phyloP scores from a whole-genome alignment of 768 basidiomycete species.

The Suillus plorans region DNA sequence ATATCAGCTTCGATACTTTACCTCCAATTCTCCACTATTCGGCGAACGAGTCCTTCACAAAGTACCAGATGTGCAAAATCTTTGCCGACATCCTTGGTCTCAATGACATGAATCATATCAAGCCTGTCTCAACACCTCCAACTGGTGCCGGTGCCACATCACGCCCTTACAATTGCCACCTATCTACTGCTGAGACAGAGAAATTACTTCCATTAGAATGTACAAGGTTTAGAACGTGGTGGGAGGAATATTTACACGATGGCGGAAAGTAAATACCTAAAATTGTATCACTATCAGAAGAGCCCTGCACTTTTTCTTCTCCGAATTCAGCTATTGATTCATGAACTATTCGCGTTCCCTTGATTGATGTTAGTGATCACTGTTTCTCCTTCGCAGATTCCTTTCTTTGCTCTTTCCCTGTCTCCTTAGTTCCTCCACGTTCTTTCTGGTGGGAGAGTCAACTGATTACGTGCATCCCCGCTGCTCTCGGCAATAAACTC shows the following conservation, averaged over 20 bases:
- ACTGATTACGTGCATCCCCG: too few relatives aligned
- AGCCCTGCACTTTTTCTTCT: not conserved
- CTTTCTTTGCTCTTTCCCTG: not conserved
- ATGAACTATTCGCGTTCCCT: not conserved
- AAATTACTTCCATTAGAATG: constrained; percentile 59
- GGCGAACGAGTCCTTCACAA: constrained; percentile 78
- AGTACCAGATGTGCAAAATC: constrained; percentile 88
- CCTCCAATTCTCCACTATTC: constrained; percentile 87
- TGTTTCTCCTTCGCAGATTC: not conserved
- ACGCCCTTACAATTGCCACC: constrained; percentile 77
- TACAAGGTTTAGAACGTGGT: constrained; percentile 84
- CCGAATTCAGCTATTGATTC: not conserved
- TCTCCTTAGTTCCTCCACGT: not conserved
- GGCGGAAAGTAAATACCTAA: constrained; percentile 11
- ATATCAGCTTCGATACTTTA: constrained; percentile 36
- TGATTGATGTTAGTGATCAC: not conserved
- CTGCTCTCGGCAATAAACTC: not conserved
- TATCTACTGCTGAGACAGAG: constrained; percentile 77
- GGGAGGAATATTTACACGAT: constrained; percentile 50
- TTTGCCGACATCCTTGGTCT: constrained; percentile 71
- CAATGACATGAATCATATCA: constrained; percentile 66
- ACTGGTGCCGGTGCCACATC: constrained; percentile 62
- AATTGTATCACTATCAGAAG: not conserved
- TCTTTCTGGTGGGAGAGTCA: not conserved
- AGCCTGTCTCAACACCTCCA: constrained; percentile 68